Percentiles rank a stretch among this genome's conserved stretches.
phyloP scores from a whole-genome alignment of 1,284 basidiomycete genomes.

The Abortiporus biennis region DNA sequence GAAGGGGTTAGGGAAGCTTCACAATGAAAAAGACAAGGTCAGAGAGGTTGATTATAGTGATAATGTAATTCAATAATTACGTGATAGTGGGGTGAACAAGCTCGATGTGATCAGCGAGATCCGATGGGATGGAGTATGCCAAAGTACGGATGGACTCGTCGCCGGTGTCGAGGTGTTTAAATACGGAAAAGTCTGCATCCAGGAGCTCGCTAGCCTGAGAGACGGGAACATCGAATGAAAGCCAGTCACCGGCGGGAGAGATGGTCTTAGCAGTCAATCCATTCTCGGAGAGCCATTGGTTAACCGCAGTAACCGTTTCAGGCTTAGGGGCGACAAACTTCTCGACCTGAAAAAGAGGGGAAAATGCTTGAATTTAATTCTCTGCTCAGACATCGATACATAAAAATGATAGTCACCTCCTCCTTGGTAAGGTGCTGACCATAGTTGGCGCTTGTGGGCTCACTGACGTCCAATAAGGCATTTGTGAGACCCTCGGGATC shows the following conservation, averaged over 20 bases:
- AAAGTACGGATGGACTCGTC: constrained; percentile 29
- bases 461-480: constrained; percentile 29
- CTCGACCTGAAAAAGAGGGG: constrained; percentile 25
- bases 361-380: background rate
- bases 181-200: constrained; percentile 31
- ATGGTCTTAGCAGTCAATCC: constrained; percentile 25
- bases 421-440: constrained; percentile 27
- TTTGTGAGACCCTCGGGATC: constrained; percentile 30
- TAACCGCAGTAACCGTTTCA: constrained; percentile 29
- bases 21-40: background rate
- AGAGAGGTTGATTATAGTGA: background rate
- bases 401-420: constrained; percentile 19
- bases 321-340: constrained; percentile 29
- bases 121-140: constrained; percentile 34
- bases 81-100: constrained; percentile 35
- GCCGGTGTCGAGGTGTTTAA: constrained; percentile 28
- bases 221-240: constrained; percentile 30
- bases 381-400: background rate
- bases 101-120: constrained; percentile 30
- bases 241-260: constrained; percentile 35
- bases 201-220: constrained; percentile 33
- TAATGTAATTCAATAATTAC: constrained; percentile 14
- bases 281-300: constrained; percentile 31
- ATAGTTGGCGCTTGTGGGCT: constrained; percentile 26
- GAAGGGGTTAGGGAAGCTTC: constrained; percentile 15